These are phyloP conservation scores for Ambrosia hybrid DNA, from an alignment of 140 eudicot genomes.

Conservation along the genomic window DNA sequence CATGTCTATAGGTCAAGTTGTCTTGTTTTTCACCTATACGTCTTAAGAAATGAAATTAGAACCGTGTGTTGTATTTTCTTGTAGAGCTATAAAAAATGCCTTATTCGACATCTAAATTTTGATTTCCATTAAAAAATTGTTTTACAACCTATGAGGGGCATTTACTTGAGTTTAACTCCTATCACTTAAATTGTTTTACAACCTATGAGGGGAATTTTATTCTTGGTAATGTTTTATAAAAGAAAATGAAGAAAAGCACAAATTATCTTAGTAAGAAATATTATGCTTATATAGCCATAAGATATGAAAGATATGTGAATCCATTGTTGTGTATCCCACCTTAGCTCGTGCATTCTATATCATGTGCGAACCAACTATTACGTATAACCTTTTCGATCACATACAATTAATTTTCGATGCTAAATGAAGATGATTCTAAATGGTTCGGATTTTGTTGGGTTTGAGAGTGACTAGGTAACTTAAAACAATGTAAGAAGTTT, in stretches of 20 bases:
- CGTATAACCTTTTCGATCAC: neutral
- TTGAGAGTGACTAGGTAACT: too few relatives aligned
- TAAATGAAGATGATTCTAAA: too few relatives aligned
- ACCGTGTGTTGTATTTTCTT: slow-evolving; percentile 14
- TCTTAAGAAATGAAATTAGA: slow-evolving; percentile 5
- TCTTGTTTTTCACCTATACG: slow-evolving; percentile 3
- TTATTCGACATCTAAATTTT: neutral
- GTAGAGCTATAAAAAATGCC: slow-evolving; percentile 16
- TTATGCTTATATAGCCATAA: too few relatives aligned
- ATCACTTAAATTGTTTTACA: too few relatives aligned
- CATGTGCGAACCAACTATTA: neutral
- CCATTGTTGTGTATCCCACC: neutral
- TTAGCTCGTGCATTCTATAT: too few relatives aligned
- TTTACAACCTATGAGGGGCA: too few relatives aligned
- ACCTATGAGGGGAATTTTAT: too few relatives aligned
- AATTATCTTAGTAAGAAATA: too few relatives aligned
- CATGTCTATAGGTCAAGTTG: slow-evolving; percentile 2
- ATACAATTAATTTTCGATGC: neutral
- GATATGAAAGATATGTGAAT: neutral
- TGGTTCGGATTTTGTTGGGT: neutral
- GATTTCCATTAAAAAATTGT: neutral
- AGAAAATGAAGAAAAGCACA: too few relatives aligned
- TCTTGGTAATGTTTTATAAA: too few relatives aligned
- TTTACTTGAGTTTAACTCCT: too few relatives aligned
- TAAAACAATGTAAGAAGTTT: too few relatives aligned